These are phyloP conservation scores for Scytalidium sp. DNA, from an alignment of 2,329 filamentous ascomycete species.

Conservation along the genomic window DNA sequence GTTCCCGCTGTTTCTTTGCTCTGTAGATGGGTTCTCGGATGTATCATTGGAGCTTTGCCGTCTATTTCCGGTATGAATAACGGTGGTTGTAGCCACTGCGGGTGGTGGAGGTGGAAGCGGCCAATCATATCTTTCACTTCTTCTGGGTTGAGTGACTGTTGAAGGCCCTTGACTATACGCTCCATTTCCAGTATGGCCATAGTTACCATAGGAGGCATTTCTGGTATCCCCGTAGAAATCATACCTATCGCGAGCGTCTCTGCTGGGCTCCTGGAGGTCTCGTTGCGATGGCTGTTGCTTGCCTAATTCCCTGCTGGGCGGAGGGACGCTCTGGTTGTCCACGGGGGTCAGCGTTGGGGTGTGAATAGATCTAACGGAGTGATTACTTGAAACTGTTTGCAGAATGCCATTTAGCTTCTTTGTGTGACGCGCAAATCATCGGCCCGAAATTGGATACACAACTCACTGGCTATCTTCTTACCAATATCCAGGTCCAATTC, in stretches of 20 bases:
- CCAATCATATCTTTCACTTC: no score
- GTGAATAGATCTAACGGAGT: slow-evolving; percentile 29
- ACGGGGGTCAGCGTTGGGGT: slow-evolving; percentile 65
- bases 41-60: neutral
- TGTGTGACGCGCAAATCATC: slow-evolving; percentile 35
- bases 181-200: no score
- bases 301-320: slow-evolving; percentile 44
- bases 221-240: slow-evolving; percentile 36
- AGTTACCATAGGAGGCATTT: no score
- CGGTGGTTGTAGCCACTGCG: no score
- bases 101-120: no score
- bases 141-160: no score
- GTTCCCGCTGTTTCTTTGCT: no score
- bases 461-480: slow-evolving; percentile 39
- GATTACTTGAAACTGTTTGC: slow-evolving; percentile 72
- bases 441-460: slow-evolving; percentile 21
- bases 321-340: slow-evolving; percentile 58
- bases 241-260: slow-evolving; percentile 21
- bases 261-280: slow-evolving; percentile 36
- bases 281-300: slow-evolving; percentile 30
- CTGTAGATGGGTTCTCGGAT: neutral
- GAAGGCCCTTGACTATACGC: no score
- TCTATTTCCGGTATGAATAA: neutral
- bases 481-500: slow-evolving; percentile 77
- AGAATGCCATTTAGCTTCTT: slow-evolving; percentile 96